Evolutionary conservation across 192 early-diverging fungal genomes (phyloP), one percentile per base, ranked within the genome.

Genomic region (Spinellus fusiger): DNA sequence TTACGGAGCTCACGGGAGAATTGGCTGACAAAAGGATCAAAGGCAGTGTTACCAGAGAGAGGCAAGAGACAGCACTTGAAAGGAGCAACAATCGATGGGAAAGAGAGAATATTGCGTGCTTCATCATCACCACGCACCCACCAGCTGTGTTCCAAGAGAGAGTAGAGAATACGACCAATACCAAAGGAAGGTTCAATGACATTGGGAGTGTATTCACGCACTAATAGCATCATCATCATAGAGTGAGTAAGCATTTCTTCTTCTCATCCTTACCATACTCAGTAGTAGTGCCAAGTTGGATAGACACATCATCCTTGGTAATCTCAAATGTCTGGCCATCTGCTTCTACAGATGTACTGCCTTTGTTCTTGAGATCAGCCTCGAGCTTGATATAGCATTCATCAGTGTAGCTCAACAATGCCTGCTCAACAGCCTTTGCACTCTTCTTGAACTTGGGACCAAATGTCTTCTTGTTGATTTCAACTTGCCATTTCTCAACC

Each of bases 101-200:
- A 98, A 34, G 89, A 87, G 49, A 99, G 78, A 23, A 98, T 94
- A 46, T 77, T 80, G 38, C 94, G 89, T 65, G 88, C 79, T 78
- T 94, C 97, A 63, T 94, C 95, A 23, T 80, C 91, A 25, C 89
- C 87, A 62, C 97, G 92, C 20, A 81, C 83, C 80, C 82, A 97
- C 80, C 84, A 98, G 53, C 86, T 83, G 75, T 99, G 97, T 76
- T 99, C 97, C 61, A 99, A 78, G 25, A 98, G 87, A 44, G 93
- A 86, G 75, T 96, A 95, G 56, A 99, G 75, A 52, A 99, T 98
- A 64, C 97, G 93, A 56, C 95, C 94, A 58, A 99, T 89, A 81
- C 95, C 97, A 77, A 99, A 99, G 28, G 97, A 98, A 25, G 97
- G 97, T 77, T 99, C 97, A 70, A 99, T 98, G 66, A 99, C 97